Evolutionary conservation across 108 stramenopile species (phyloP).

Genomic region (Aurantiochytrium sp.): DNA sequence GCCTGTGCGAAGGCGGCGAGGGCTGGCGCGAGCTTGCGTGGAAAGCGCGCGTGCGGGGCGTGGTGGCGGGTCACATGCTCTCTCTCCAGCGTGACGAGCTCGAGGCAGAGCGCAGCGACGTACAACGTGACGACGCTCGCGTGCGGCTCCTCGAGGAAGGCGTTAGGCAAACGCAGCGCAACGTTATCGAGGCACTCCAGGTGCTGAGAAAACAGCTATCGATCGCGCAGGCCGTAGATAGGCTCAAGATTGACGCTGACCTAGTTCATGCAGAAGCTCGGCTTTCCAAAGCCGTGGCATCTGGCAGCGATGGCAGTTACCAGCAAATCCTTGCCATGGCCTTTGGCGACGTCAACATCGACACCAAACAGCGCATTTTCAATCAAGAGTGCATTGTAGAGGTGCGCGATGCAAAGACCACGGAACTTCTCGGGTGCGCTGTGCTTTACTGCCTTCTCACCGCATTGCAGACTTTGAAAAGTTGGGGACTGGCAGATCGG

Average conservation of each 20-base stretch:
- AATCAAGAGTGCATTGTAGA: neutral
- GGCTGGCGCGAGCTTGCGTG: neutral
- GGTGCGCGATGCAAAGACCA: neutral
- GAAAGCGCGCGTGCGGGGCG: neutral
- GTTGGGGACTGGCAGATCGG: neutral
- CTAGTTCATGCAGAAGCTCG: neutral
- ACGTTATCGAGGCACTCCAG: neutral
- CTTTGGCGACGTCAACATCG: neutral
- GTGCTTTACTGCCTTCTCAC: neutral
- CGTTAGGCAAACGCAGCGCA: neutral
- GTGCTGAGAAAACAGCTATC: neutral
- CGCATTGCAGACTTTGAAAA: neutral
- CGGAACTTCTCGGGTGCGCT: neutral
- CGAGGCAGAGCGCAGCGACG: neutral
- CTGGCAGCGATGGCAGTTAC: neutral
- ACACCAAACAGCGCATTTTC: neutral
- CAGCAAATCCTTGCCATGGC: neutral
- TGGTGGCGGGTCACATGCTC: neutral
- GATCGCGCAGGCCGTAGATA: neutral
- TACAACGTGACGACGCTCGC: neutral
- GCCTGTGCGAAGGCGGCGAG: neutral
- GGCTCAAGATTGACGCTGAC: neutral
- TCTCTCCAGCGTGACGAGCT: neutral
- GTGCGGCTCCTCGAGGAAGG: neutral
- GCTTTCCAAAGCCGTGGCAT: neutral